Percentiles rank a stretch among this genome's conserved stretches.
Conservation (phyloP, 257 asterid genomes). For the Solanum peruvianum region DNA sequence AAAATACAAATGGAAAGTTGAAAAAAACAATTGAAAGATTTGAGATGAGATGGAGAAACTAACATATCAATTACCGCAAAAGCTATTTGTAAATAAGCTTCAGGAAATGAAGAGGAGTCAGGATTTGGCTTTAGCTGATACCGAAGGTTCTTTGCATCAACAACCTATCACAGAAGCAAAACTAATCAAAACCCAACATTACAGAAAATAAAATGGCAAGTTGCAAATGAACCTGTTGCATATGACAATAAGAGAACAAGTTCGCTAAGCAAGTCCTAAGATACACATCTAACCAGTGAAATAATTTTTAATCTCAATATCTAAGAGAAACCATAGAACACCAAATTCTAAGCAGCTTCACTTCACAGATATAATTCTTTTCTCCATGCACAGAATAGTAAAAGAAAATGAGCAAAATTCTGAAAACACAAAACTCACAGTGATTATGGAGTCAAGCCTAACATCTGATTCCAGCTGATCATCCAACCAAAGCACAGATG, state of each 20-base stretch:
- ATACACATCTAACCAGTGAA: neutral
- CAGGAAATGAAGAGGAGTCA: constrained; percentile 80
- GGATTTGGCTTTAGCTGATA: constrained; percentile 70
- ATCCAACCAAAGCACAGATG: constrained; percentile 98
- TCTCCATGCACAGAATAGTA: neutral
- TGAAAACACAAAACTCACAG: constrained; percentile 42
- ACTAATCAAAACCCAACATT: neutral
- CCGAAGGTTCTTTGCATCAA: constrained; percentile 91
- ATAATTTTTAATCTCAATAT: too few species aligned
- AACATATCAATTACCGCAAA: constrained; percentile 52
- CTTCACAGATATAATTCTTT: neutral
- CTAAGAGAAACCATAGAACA: neutral
- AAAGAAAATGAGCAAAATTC: neutral
- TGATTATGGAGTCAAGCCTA: constrained; percentile 80
- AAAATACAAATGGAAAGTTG: neutral
- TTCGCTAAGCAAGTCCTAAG: neutral
- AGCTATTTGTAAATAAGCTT: constrained; percentile 90
- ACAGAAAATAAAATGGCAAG: neutral
- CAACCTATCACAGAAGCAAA: constrained; percentile 47
- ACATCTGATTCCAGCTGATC: constrained; percentile 89
- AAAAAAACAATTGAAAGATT: neutral
- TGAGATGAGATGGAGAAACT: too few species aligned
- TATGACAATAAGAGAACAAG: neutral
- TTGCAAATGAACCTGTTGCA: too few species aligned
- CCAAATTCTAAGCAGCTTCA: neutral